Evolutionary conservation across 768 basidiomycete genomes (phyloP).

Genomic region (Mycena filopes): DNA sequence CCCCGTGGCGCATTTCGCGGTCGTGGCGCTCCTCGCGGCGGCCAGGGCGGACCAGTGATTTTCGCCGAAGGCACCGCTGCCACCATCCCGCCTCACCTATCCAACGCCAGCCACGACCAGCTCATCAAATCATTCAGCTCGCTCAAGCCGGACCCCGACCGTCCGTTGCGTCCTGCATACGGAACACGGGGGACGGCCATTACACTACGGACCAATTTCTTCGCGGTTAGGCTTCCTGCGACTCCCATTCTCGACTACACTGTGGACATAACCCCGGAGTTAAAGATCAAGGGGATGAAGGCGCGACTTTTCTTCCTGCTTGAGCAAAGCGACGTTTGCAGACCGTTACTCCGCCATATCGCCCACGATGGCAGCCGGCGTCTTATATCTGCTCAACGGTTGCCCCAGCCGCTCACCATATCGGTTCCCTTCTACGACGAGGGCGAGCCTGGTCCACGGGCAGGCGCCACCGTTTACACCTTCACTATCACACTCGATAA

Average conservation of each 20-base stretch:
- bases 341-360: slow-evolving; percentile 52
- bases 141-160: slow-evolving; percentile 43
- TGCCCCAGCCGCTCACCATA: slow-evolving; percentile 58
- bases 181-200: slow-evolving; percentile 61
- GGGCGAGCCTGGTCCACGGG: slow-evolving; percentile 45
- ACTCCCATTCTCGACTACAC: slow-evolving; percentile 65
- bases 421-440: slow-evolving; percentile 55
- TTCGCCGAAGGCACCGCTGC: slow-evolving; percentile 49
- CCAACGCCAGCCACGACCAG: slow-evolving; percentile 44
- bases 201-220: slow-evolving; percentile 72
- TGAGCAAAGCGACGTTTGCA: slow-evolving; percentile 51
- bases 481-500: slow-evolving; percentile 54
- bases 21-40: slow-evolving; percentile 34
- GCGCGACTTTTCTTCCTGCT: slow-evolving; percentile 65
- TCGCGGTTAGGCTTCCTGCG: slow-evolving; percentile 60
- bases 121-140: slow-evolving; percentile 53
- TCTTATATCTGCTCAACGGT: slow-evolving; percentile 54
- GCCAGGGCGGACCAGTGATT: too few species aligned
- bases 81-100: slow-evolving; percentile 48
- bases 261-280: slow-evolving; percentile 61
- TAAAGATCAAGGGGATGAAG: slow-evolving; percentile 56
- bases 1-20: too few species aligned
- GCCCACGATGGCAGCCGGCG: slow-evolving; percentile 65
- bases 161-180: slow-evolving; percentile 67
- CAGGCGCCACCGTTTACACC: slow-evolving; percentile 53